Base-by-base conservation (phyloP, 768 basidiomycete species). In the Suillus subaureus region DNA sequence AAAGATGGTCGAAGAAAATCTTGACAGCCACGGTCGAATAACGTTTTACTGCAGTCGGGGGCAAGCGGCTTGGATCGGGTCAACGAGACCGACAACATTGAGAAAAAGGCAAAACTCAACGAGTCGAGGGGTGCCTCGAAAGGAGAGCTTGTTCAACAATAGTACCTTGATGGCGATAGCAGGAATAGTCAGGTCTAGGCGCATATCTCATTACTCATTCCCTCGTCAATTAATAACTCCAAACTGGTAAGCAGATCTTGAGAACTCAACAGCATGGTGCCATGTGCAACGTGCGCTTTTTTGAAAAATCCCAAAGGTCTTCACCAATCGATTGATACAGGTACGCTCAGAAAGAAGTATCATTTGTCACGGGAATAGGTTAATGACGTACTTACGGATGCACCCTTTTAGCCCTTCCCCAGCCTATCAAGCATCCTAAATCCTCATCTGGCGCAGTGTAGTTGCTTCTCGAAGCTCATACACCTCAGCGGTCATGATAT, bases 361-460 rank as follows among this genome's bases (percentile, higher is more conserved):
- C 67, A 85, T 83, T 81, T 72, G 78, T 75, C 72, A 79, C 77
- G 75, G 69, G 73, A 77, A 77, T 74, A 74, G 80, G 81, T 78
- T 47, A 82, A 83, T 78, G 78, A 81, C 81, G 81, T 86, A 87
- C 85, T 87, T 85, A 87, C 86, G 81, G 74, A 77, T 74, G 72
- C 66, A 69, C 42, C 54, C 51, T 55, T 62, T 58, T 49, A 52
- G 65, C 23, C 31, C 39, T 66, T 63, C 54, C 54, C 6, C 54
- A 55, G 31, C 54, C 54, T 55, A 51, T 31, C 63, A 72, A 60
- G 58, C 40, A 68, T 31, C n/a, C 35, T 28, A 18, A 56, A 16
- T n/a, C 42, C 67, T 52, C 66, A 51, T 72, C 66, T 69, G 74
- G 63, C 62, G 61, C 57, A 40, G 63, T 56, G 64, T 65, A 49